Conservation (phyloP, 805 yeast species). For the Cyberlindnera mrakii region DNA sequence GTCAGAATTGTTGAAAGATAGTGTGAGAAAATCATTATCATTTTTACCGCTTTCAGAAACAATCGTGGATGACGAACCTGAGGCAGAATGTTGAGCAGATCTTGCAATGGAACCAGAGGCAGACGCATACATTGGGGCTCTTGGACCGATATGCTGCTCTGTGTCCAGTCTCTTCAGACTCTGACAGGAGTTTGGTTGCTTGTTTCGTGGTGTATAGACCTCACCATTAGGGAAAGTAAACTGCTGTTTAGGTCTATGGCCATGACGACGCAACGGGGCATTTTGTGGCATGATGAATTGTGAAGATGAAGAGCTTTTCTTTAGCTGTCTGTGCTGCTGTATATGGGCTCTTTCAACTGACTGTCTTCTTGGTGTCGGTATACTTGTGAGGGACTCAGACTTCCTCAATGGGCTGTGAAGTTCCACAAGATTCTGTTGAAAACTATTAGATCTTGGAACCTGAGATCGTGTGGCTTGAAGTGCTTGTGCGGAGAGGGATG, state of each 20-base stretch:
- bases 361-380: conserved; percentile 4
- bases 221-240: conserved; percentile 27
- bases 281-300: conserved; percentile 1
- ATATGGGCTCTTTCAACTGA: conserved; percentile 7
- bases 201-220: conserved; percentile 23
- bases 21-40: not conserved
- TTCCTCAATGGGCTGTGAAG: conserved; percentile 1
- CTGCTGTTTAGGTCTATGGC: conserved; percentile 14
- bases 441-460: conserved; percentile 3
- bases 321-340: conserved; percentile 10
- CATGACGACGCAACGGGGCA: conserved; percentile 7
- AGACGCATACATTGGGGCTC: not conserved
- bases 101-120: not conserved
- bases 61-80: conserved; percentile 4
- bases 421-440: conserved; percentile 4
- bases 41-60: not conserved
- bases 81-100: conserved; percentile 1
- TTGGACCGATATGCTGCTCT: not conserved
- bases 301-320: conserved; percentile 2
- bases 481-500: not conserved
- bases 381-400: conserved; percentile 1
- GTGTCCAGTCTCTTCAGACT: conserved; percentile 7
- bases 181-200: conserved; percentile 16
- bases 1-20: conserved; percentile 9
- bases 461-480: not conserved